Base-by-base conservation (phyloP, 176 grass and related monocot species). In the Oryza rufipogon region DNA sequence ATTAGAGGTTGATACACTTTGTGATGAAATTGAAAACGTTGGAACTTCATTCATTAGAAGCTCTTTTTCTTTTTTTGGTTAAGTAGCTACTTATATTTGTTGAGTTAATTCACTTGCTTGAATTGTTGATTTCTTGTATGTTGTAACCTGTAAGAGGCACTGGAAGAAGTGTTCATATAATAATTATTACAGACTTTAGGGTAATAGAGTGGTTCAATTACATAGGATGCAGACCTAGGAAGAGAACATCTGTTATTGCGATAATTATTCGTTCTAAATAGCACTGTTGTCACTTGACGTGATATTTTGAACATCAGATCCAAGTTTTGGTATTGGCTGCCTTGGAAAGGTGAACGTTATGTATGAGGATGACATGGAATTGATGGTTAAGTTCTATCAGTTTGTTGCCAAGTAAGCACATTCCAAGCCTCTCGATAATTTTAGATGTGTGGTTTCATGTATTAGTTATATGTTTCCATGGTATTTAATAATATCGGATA, bases 321-420 rank as follows among this genome's bases (percentile, higher is more conserved):
- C 94, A 82, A 85, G 89, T 83, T 86, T 94, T 82, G 91, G 91
- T 67, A 97, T 97, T 73, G 79, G 86, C 41, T 97, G 87, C 89
- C 85, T 97, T 56, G 94, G 94, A 79, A 97, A 92, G 74, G 89
- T 97, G 65, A 96, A 91, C 12, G 14, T 72, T 49, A 47, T 93
- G 69, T 96, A 89, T 42, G 86, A 93, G 72, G 92, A 85, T 83
- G 84, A 97, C 89, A 97, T 83, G 87, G 91, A 94, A 15, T 75
- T 97, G 85, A 97, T 94, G 94, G 82, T 94, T 80, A 86, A 90
- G 68, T 94, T 94, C 87, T 93, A 92, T 54, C 87, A 87, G 10
- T 97, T 97, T 84, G 89, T 97, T 88, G 91, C 94, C 71, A 97
- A 92, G 94, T 91, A 90, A 88, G 91, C 78, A 15, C 28, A 9